phyloP scores from a whole-genome alignment of 176 grass and related monocot genomes.

The Pontederia crassipes region DNA sequence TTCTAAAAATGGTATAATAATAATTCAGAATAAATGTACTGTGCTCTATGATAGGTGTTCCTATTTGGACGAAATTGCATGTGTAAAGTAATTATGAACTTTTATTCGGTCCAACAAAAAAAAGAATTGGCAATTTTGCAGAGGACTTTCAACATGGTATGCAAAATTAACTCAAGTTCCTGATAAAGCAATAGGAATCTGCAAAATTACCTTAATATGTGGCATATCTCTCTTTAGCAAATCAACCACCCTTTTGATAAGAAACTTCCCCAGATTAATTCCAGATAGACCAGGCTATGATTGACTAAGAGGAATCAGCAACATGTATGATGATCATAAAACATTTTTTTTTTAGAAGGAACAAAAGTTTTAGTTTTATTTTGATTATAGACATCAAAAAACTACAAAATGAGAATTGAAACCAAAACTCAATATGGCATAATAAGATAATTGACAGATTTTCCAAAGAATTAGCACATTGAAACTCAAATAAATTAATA shows the following conservation, averaged over 20 bases:
- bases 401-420: too few species aligned
- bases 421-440: too few species aligned
- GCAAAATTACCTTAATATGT: constrained; percentile 45
- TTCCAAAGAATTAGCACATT: too few species aligned
- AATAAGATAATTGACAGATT: too few species aligned
- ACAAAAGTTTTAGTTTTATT: too few species aligned
- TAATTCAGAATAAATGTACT: not conserved
- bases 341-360: too few species aligned
- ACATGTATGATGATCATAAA: too few species aligned
- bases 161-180: not conserved
- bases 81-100: too few species aligned
- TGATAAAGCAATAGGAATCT: not conserved
- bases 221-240: constrained; percentile 82
- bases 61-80: not conserved
- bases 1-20: not conserved
- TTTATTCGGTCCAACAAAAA: not conserved
- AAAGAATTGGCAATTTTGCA: not conserved
- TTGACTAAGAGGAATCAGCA: constrained; percentile 24
- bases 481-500: too few species aligned
- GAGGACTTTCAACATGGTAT: too few species aligned
- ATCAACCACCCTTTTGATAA: constrained; percentile 79
- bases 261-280: constrained; percentile 96
- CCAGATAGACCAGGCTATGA: constrained; percentile 79
- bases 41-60: not conserved
- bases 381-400: too few species aligned